Evolutionary conservation across 352 stramenopile species (phyloP), one percentile per base, ranked within the genome.

Genomic region (Achlya hypogyna): DNA sequence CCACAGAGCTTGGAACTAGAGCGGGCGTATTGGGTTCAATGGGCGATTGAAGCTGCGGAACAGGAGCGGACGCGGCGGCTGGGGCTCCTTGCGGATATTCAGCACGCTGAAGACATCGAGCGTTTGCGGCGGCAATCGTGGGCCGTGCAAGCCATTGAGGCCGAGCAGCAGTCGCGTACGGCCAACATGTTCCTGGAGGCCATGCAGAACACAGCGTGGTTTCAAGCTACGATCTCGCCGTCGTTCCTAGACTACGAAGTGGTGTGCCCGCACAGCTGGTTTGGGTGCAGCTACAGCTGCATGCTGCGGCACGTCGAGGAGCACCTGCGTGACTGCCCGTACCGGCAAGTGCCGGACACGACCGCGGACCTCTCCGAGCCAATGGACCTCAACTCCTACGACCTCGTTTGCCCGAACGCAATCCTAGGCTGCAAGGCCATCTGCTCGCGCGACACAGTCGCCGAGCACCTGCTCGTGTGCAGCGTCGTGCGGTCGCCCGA

Each of bases 141-240:
- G 85, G 85, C 85, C 16, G 87, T 90, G 58, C 77, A 73, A 5
- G 83, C 79, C 0, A 93, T 93, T 51, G 85, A 93, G 74, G 82
- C 85, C 51, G 85, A 93, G 62, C 82, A 93, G 63, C 76, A 88
- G 43, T 78, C 78, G 18, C 88, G 89, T 74, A 88, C 88, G 77
- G 69, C 81, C 35, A 79, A 90, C 63, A 82, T 90, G 78, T 93
- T 93, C 64, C 65, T 93, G 51, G 85, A 91, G 68, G 89, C 89
- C 66, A 93, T 91, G 82, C 89, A 91, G 71, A 91, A 93, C 73
- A 93, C 85, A 18, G 82, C 89, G 74, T 93, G 85, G 85, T 93
- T 93, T 65, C 85, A 93, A 71, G 81, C 74, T 10, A 93, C 83
- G 31, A 93, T 93, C 53, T 88, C 82, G 29, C 78, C 81, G 45